Base-by-base conservation (phyloP, 495 filamentous ascomycete species). In the Talaromyces wortmannii region DNA sequence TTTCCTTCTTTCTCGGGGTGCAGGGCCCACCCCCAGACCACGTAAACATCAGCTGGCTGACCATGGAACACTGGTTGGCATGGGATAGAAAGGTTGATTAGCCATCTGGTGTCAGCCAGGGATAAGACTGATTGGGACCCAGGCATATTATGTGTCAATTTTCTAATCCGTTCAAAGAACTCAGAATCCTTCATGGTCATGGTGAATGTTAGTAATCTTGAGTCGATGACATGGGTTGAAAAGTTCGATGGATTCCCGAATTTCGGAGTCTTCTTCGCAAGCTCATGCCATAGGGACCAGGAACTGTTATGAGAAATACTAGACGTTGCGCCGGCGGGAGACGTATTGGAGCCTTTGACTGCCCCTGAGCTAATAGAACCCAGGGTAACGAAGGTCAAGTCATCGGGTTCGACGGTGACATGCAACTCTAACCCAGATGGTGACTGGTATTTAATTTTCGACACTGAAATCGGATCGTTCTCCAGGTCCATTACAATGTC, bases 211-310 rank as follows among this genome's bases (percentile, higher is more conserved):
- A 65, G 63, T 54, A 70, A 57, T 5, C 58, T 65, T 8, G 67
- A 67, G 23, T 75, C 64, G 2, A 50, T 13, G 17, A 65, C 53
- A 5, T 69, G 62, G 5, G 64, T 65, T 59, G 56, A 59, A 62
- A 75, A 74, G 53, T 57, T 63, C 7, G 56, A 60, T 3, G 74
- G 68, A 49, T 73, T 61, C 11, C 74, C 72, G 45, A 73, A 69
- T 10, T 58, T 52, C 30, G 48, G 16, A n/a, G 57, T 55, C 50
- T 56, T 59, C 31, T 57, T 63, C n/a, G 56, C 54, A 7, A 68
- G 58, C 42, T 51, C 53, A 1, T 55, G 51, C 67, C 67, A 69
- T 10, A 69, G 48, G 6, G 50, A 49, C 67, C 67, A 69, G 33
- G 67, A 67, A 54, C 66, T 51, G 18, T 43, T 31, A 48, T 15